Conservation (phyloP, 148 eudicot species). For the Rhododendron ferrugineum region DNA sequence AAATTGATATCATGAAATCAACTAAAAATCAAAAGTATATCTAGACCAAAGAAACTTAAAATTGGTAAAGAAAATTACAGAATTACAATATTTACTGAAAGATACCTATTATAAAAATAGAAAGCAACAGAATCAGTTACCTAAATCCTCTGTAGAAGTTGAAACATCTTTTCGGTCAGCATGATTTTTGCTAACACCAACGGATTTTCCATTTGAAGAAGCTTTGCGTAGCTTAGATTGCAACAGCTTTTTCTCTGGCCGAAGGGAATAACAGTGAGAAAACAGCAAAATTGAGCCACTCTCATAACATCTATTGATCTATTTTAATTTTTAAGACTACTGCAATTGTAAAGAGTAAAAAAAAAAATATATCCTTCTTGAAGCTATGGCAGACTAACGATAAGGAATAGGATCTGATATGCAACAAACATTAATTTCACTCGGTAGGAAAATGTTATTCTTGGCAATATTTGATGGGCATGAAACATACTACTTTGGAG, state of each 20-base stretch:
- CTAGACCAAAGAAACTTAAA: neutral
- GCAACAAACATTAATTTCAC: neutral
- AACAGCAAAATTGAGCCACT: neutral
- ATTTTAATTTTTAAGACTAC: neutral
- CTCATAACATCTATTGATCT: neutral
- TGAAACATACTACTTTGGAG: neutral
- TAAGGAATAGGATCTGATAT: neutral
- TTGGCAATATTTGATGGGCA: neutral
- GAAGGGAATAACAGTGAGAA: neutral
- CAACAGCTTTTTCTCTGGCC: constrained; percentile 82
- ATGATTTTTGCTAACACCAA: constrained; percentile 36
- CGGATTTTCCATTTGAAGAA: constrained; percentile 45
- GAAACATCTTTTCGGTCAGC: constrained; percentile 50
- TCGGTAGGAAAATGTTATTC: neutral
- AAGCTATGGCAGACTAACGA: neutral
- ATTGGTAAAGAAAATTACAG: neutral
- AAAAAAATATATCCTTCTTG: neutral
- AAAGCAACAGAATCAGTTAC: constrained; percentile 27
- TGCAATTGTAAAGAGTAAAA: neutral
- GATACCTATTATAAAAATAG: neutral
- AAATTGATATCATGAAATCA: neutral
- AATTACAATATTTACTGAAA: neutral
- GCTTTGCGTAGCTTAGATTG: constrained; percentile 73
- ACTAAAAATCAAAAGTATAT: neutral
- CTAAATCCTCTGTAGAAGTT: constrained; percentile 81